Percentiles rank a stretch among this genome's conserved stretches.
phyloP scores from a whole-genome alignment of 129 eudicot genomes.

The Solidago caesia region DNA sequence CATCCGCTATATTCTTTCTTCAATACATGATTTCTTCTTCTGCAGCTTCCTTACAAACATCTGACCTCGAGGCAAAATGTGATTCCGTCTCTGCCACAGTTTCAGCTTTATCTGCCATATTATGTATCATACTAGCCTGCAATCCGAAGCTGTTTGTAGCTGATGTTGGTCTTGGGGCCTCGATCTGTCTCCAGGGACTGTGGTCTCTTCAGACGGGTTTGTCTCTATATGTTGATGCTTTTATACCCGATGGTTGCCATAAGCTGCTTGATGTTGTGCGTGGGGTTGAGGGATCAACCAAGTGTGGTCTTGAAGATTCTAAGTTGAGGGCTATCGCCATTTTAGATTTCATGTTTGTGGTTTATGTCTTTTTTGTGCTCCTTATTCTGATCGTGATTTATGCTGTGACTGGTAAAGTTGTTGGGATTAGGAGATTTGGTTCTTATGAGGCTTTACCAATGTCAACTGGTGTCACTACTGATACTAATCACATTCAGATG shows the following conservation, averaged over 20 bases:
- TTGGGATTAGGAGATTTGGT: slow-evolving; percentile 70
- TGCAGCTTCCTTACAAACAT: slow-evolving; percentile 56
- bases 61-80: slow-evolving; percentile 70
- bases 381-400: slow-evolving; percentile 49
- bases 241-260: slow-evolving; percentile 89
- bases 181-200: slow-evolving; percentile 68
- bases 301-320: slow-evolving; percentile 79
- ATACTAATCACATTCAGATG: slow-evolving; percentile 79
- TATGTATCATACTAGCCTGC: slow-evolving; percentile 63
- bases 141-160: slow-evolving; percentile 64
- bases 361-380: slow-evolving; percentile 63
- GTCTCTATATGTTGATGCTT: slow-evolving; percentile 75
- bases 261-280: slow-evolving; percentile 73
- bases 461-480: slow-evolving; percentile 31
- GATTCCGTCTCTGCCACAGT: slow-evolving; percentile 57
- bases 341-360: slow-evolving; percentile 67
- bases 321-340: slow-evolving; percentile 80
- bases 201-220: slow-evolving; percentile 85
- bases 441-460: slow-evolving; percentile 77
- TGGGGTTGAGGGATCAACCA: slow-evolving; percentile 91
- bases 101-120: slow-evolving; percentile 52
- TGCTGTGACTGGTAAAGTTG: slow-evolving; percentile 48
- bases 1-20: slow-evolving; percentile 67
- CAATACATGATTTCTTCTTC: slow-evolving; percentile 55
- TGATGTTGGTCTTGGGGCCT: slow-evolving; percentile 58